These are phyloP conservation scores for Boehmeria nivea DNA, from an alignment of 306 rosid species.

Conservation along the genomic window DNA sequence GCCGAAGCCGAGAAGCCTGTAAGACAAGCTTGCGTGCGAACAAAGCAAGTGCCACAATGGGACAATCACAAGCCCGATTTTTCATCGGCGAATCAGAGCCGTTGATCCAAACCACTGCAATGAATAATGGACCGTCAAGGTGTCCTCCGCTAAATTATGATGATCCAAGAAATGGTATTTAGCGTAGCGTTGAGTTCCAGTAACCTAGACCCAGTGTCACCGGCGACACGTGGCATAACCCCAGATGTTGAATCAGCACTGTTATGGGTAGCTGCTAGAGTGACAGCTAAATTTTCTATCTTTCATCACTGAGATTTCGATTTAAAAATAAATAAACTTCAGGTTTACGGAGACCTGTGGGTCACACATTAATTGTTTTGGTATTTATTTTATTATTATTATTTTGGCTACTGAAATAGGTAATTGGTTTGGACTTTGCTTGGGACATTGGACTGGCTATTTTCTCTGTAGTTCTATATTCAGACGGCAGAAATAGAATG, in stretches of 20 bases:
- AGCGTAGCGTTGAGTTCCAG: slow-evolving; percentile 39
- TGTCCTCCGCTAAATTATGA: background rate
- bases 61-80: slow-evolving; percentile 19
- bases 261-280: slow-evolving; percentile 8
- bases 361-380: no score
- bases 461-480: no score
- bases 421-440: no score
- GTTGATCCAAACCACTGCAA: no score
- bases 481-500: no score
- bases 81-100: slow-evolving; percentile 24
- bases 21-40: slow-evolving; percentile 35
- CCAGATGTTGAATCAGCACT: slow-evolving; percentile 22
- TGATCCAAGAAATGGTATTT: background rate
- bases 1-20: slow-evolving; percentile 5
- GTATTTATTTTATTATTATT: no score
- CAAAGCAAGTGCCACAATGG: slow-evolving; percentile 28
- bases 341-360: no score
- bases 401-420: no score
- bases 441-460: no score
- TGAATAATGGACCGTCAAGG: slow-evolving; percentile 16
- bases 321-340: no score
- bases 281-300: slow-evolving; percentile 9
- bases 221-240: slow-evolving; percentile 43
- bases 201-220: slow-evolving; percentile 15
- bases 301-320: no score